Conservation (phyloP, 345 rosid genomes). For the Hibiscus mutabilis region DNA sequence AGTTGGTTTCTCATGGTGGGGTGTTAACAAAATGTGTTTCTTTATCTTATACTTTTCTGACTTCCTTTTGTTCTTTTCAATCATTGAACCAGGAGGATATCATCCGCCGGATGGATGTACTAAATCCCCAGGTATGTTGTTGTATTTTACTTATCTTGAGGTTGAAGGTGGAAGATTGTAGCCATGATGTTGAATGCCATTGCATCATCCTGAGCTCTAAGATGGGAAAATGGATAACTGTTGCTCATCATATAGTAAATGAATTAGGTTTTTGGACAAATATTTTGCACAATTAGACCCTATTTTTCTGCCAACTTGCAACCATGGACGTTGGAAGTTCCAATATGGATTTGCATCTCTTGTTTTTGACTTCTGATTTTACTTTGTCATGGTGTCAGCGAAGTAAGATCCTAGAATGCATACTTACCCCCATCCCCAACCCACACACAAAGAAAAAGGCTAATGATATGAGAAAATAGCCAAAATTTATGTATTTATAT, state of each 20-base stretch:
- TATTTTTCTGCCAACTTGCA: neutral
- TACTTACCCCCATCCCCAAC: neutral
- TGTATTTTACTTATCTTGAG: neutral
- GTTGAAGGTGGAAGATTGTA: neutral
- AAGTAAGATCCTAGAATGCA: neutral
- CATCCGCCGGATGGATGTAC: constrained; percentile 51
- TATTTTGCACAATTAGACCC: neutral
- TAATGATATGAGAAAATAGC: too few species aligned
- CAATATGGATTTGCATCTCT: neutral
- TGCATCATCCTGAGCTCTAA: neutral
- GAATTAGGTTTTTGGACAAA: neutral
- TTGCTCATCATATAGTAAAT: neutral
- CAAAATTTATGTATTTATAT: too few species aligned
- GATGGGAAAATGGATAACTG: neutral
- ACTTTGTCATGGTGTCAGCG: neutral
- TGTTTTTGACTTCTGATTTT: neutral
- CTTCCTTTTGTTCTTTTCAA: neutral
- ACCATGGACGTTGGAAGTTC: neutral
- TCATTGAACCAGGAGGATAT: constrained; percentile 57
- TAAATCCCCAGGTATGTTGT: constrained; percentile 77
- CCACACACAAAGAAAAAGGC: too few species aligned
- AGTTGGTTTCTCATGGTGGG: neutral
- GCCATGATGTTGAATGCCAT: neutral
- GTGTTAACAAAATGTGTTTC: neutral
- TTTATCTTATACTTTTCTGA: constrained; percentile 1